These are phyloP conservation scores for Yamadazyma scolyti DNA, from an alignment of 805 yeast species.

Conservation along the genomic window DNA sequence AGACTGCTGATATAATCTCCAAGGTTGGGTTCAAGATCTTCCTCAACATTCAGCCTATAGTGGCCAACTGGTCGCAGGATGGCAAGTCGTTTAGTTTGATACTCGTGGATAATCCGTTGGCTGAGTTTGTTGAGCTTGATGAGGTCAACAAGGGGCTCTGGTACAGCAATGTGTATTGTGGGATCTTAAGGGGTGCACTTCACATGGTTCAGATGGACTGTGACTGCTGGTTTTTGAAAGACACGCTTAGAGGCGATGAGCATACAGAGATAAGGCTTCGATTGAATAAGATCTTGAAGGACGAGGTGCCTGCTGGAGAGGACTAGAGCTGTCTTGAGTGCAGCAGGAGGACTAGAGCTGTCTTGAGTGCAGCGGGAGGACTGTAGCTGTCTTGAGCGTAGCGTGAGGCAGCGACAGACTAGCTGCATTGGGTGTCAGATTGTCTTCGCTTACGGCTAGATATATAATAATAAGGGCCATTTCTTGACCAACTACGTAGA, in stretches of 20 bases:
- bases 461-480: too few relatives aligned
- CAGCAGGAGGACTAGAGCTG: slow-evolving; percentile 53
- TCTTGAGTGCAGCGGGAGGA: slow-evolving; percentile 49
- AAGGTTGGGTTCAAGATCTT: slow-evolving; percentile 90
- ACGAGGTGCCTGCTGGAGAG: slow-evolving; percentile 97
- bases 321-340: slow-evolving; percentile 39
- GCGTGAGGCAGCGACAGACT: too few relatives aligned
- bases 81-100: slow-evolving; percentile 70
- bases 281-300: slow-evolving; percentile 70
- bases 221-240: slow-evolving; percentile 76
- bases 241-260: slow-evolving; percentile 77
- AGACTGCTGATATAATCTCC: slow-evolving; percentile 81
- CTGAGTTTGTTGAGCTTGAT: slow-evolving; percentile 90
- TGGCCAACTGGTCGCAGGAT: slow-evolving; percentile 74
- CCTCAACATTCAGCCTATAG: slow-evolving; percentile 72
- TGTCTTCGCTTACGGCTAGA: too few relatives aligned
- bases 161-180: slow-evolving; percentile 89
- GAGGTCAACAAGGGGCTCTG: slow-evolving; percentile 70
- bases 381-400: slow-evolving; percentile 17
- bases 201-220: slow-evolving; percentile 96
- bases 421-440: too few relatives aligned
- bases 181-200: slow-evolving; percentile 85
- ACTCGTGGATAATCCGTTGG: slow-evolving; percentile 81
- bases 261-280: slow-evolving; percentile 75
- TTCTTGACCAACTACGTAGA: too few relatives aligned